phyloP scores from a whole-genome alignment of 345 rosid genomes.

The Citrus sinensis region DVS_A1.0 CM039164.1:27975001-27975500 shows the following conservation, averaged over 20 bases:
- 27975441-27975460: not conserved
- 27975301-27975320: not conserved
- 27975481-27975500: constrained; percentile 3
- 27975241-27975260: not conserved
- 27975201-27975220: not conserved
- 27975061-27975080: not conserved
- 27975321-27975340: not conserved
- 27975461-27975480: not conserved
- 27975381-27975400: not conserved
- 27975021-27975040: not conserved
- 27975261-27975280: too few species aligned
- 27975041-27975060: not conserved
- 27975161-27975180: not conserved
- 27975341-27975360: not conserved
- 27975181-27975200: not conserved
- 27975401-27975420: not conserved
- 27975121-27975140: constrained; percentile 18
- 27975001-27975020: constrained; percentile 2
- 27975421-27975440: constrained; percentile 11
- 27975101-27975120: constrained; percentile 10
- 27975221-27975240: not conserved
- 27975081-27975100: not conserved
- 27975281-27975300: not conserved
- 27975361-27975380: not conserved
- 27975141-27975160: constrained; percentile 8